Evolutionary conservation across 805 yeast genomes (phyloP).

Genomic region (Yamadazyma tumulicola): DNA sequence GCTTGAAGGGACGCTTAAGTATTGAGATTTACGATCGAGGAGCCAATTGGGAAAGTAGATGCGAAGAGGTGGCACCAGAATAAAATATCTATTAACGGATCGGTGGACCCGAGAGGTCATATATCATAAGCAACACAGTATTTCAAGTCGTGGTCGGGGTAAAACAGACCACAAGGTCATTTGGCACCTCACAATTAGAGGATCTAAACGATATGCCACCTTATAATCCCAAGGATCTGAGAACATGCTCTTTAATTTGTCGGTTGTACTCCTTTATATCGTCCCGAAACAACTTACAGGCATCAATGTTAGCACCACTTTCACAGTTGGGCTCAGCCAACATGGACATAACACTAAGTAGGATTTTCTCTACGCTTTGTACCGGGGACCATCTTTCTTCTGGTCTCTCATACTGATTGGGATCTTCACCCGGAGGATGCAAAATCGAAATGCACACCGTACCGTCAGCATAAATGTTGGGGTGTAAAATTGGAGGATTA

Average conservation of each 20-base stretch:
- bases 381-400: slow-evolving; percentile 98
- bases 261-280: slow-evolving; percentile 63
- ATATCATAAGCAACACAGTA: too few relatives aligned
- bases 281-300: slow-evolving; percentile 88
- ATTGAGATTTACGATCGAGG: too few relatives aligned
- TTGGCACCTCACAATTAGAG: too few relatives aligned
- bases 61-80: too few relatives aligned
- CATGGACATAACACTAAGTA: slow-evolving; percentile 92
- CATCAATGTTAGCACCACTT: slow-evolving; percentile 86
- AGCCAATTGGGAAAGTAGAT: too few relatives aligned
- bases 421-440: slow-evolving; percentile 97
- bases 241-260: slow-evolving; percentile 64
- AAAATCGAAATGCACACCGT: slow-evolving; percentile 93
- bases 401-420: slow-evolving; percentile 90
- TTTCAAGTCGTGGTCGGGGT: too few relatives aligned
- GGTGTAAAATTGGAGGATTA: slow-evolving; percentile 83
- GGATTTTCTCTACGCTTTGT: slow-evolving; percentile 94
- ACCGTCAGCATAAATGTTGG: slow-evolving; percentile 91
- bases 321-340: slow-evolving; percentile 95
- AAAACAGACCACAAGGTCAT: too few relatives aligned
- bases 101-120: too few relatives aligned
- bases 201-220: too few relatives aligned
- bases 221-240: slow-evolving; percentile 66
- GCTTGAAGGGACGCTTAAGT: too few relatives aligned
- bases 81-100: too few relatives aligned